These are phyloP conservation scores for Nannizziopsis barbatae DNA, from an alignment of 2,329 filamentous ascomycete genomes.

Conservation along the genomic window DNA sequence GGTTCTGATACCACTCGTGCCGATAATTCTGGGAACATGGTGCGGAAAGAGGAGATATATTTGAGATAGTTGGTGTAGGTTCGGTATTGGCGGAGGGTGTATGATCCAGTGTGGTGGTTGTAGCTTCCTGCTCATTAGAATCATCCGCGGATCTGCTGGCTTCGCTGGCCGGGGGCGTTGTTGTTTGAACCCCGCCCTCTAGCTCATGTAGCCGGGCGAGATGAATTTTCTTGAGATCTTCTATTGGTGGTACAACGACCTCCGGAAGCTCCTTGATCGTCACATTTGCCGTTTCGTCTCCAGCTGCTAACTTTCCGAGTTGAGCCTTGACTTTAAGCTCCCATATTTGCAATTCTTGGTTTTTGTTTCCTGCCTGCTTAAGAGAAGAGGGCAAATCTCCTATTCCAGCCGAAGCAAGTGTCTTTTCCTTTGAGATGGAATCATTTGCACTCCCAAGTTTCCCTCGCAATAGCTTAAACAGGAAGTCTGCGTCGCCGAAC, in stretches of 20 bases:
- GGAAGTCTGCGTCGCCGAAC: constrained; percentile 63
- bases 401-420: constrained; percentile 20
- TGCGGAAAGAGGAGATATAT: constrained; percentile 12
- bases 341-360: constrained; percentile 45
- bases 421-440: constrained; percentile 22
- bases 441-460: constrained; percentile 45
- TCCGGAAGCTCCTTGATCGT: constrained; percentile 46
- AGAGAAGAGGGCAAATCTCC: constrained; percentile 9
- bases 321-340: constrained; percentile 44
- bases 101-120: background rate
- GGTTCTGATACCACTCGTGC: constrained; percentile 58
- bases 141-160: background rate
- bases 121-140: background rate
- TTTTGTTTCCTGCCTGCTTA: constrained; percentile 14
- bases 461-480: constrained; percentile 48
- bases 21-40: constrained; percentile 50
- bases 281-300: constrained; percentile 37
- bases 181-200: constrained; percentile 9
- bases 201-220: constrained; percentile 22
- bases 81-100: background rate
- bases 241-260: constrained; percentile 34
- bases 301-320: constrained; percentile 40
- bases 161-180: background rate
- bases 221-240: constrained; percentile 29
- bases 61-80: background rate